These are phyloP conservation scores for Microbotryum intermedium DNA, from an alignment of 1,284 basidiomycete genomes.

Conservation along the genomic window DNA sequence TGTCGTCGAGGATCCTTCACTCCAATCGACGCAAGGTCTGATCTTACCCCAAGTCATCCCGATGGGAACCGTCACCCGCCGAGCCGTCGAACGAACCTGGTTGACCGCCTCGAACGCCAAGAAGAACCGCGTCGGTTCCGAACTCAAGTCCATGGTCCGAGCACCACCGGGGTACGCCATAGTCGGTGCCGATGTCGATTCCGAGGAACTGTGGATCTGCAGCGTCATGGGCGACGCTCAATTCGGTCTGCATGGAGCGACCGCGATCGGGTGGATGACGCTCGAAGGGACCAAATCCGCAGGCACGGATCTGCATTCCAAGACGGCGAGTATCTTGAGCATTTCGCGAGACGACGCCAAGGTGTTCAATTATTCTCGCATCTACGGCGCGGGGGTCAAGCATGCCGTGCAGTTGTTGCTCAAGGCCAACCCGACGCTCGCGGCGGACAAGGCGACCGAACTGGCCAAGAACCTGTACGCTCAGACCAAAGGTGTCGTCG, in stretches of 20 bases:
- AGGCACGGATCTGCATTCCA: slow-evolving; percentile 94
- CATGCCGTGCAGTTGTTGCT: slow-evolving; percentile 84
- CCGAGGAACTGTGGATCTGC: slow-evolving; percentile 98
- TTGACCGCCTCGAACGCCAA: slow-evolving; percentile 97
- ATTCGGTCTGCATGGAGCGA: slow-evolving; percentile 93
- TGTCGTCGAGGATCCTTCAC: slow-evolving; percentile 28
- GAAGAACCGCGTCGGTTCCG: slow-evolving; percentile 91
- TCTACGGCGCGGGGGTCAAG: slow-evolving; percentile 94
- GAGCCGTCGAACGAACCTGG: slow-evolving; percentile 98
- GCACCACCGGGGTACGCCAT: slow-evolving; percentile 89
- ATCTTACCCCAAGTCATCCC: slow-evolving; percentile 94
- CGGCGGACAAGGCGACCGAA: slow-evolving; percentile 65
- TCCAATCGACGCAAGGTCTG: slow-evolving; percentile 62
- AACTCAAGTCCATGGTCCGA: slow-evolving; percentile 94
- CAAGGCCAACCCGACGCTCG: slow-evolving; percentile 75
- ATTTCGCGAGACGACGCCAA: slow-evolving; percentile 94
- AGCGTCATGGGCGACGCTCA: slow-evolving; percentile 98
- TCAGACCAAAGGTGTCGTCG: slow-evolving; percentile 69
- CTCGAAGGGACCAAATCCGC: slow-evolving; percentile 95
- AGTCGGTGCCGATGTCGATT: slow-evolving; percentile 97
- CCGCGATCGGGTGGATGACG: slow-evolving; percentile 99
- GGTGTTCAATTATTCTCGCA: slow-evolving; percentile 98
- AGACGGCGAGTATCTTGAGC: slow-evolving; percentile 86
- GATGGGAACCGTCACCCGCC: slow-evolving; percentile 96
- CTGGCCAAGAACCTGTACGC: slow-evolving; percentile 81